These are phyloP conservation scores for Themeda triandra DNA, from an alignment of 176 grass and related monocot species.

Conservation along the genomic window DNA sequence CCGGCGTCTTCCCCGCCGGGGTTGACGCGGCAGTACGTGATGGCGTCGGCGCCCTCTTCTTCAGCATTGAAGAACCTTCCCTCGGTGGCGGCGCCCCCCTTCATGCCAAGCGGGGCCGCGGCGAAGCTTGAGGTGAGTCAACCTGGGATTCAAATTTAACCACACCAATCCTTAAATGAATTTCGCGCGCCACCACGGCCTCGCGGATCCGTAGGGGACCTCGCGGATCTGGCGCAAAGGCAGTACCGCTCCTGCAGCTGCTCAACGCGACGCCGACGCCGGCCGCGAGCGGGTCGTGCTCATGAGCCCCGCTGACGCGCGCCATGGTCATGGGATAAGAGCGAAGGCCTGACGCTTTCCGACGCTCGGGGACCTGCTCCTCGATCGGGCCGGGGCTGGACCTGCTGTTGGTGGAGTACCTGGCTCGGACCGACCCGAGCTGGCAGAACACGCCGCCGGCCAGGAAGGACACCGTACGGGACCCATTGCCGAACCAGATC, in stretches of 20 bases:
- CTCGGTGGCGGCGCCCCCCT: too few relatives aligned
- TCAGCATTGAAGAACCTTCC: too few relatives aligned
- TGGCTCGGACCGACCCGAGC: conserved; percentile 54
- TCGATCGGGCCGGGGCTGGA: conserved; percentile 73
- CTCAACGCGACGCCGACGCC: conserved; percentile 36
- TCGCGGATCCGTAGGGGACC: conserved; percentile 8
- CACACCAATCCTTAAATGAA: fast-evolving
- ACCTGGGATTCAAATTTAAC: too few relatives aligned
- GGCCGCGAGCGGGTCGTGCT: conserved; percentile 39
- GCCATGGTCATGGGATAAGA: too few relatives aligned
- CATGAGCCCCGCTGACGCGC: too few relatives aligned
- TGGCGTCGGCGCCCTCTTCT: too few relatives aligned
- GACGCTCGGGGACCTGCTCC: conserved; percentile 58
- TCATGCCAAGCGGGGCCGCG: too few relatives aligned
- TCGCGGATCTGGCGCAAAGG: conserved; percentile 22
- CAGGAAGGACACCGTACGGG: too few relatives aligned
- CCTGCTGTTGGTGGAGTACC: conserved; percentile 66
- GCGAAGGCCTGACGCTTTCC: not conserved
- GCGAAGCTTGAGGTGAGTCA: too few relatives aligned
- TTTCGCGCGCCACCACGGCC: not conserved
- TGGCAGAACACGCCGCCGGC: conserved; percentile 58
- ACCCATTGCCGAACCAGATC: too few relatives aligned
- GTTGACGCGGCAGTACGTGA: too few relatives aligned
- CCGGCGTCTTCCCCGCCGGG: too few relatives aligned
- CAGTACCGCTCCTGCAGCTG: conserved; percentile 54